Evolutionary conservation across 1,139 yeast genomes (phyloP), one percentile per base, ranked within the genome.

Genomic region (Pichia sp.): DNA sequence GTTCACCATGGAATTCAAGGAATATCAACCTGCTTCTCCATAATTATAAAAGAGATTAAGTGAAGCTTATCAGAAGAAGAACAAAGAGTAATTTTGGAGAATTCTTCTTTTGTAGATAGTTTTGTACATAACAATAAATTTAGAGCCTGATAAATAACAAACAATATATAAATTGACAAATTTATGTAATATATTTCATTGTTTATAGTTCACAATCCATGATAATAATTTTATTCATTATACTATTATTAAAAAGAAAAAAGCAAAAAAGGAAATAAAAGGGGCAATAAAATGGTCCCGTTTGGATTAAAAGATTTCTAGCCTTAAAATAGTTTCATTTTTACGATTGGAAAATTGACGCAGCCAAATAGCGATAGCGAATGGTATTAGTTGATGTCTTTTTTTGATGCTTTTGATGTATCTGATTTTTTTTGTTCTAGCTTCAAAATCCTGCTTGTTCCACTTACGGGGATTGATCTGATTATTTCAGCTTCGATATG

Each of bases 1-100:
- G 74, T 95, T 95, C 71, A 83, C 96, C 4, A 79, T 95, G 73
- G 99, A 95, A 72, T 95, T 93, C 76, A 84, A 87, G 70, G 89
- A 90, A 67, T 93, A 93, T 71, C 81, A 95, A 51, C 96, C 95
- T 63, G 87, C 96, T 54, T 80, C 96, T 52, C 91, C 95, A 46
- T 97, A 91, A 64, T 78, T 93, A 63, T 99, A 93, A 74, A 87
- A 79, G 69, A 90, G 92, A 75, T 80, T 95, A 74, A 86, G 95
- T 63, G 95, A 87, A 52, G 96, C 89, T 66, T 84, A 83, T 69
- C 80, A 85, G 64, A 84, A 84, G 78, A 79, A 76, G 68, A 76
- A 60, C 41, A 64, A 51, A 40, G 58, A 51, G 27, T 48, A 24
- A n/a, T 33, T 46, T 36, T 36, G 40, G 40, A 16, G 10, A 31